These are phyloP conservation scores for Hemisphaericaspora xylanilytica DNA, from an alignment of 1,139 yeast species.

Conservation along the genomic window DNA sequence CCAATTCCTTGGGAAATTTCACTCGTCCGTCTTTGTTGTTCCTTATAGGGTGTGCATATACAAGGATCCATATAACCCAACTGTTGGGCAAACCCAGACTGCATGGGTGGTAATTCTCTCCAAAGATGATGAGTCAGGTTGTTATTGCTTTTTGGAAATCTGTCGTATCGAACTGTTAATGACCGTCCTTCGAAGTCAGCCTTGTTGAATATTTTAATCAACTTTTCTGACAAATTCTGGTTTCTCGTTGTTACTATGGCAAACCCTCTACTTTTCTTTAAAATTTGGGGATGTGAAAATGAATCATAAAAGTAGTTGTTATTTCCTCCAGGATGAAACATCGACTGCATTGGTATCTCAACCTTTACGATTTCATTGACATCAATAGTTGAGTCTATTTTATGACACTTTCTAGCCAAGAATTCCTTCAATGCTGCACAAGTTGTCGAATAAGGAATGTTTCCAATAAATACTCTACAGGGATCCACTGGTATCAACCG, in stretches of 20 bases:
- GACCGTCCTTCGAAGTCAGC: conserved; percentile 55
- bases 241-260: conserved; percentile 60
- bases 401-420: conserved; percentile 35
- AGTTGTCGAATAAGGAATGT: conserved; percentile 55
- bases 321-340: background rate
- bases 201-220: conserved; percentile 52
- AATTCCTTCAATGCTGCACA: conserved; percentile 57
- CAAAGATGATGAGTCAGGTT: conserved; percentile 28
- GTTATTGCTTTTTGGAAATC: conserved; percentile 42
- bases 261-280: conserved; percentile 50
- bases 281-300: conserved; percentile 2
- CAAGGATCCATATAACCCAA: too few relatives aligned
- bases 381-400: conserved; percentile 24
- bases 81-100: too few relatives aligned
- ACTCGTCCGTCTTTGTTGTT: too few relatives aligned
- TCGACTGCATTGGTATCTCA: conserved; percentile 50
- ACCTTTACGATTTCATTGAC: conserved; percentile 48
- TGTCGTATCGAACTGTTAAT: conserved; percentile 60
- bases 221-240: conserved; percentile 46
- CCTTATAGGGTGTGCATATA: too few relatives aligned
- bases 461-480: conserved; percentile 49
- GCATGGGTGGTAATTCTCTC: too few relatives aligned
- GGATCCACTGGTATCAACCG: conserved; percentile 32
- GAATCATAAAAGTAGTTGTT: conserved; percentile 19
- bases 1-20: too few relatives aligned